A percentile compares a stretch with the other conserved stretches of the same genome.
Conservation (phyloP, 1,284 basidiomycete genomes). For the Ceratobasidium sp. region DNA sequence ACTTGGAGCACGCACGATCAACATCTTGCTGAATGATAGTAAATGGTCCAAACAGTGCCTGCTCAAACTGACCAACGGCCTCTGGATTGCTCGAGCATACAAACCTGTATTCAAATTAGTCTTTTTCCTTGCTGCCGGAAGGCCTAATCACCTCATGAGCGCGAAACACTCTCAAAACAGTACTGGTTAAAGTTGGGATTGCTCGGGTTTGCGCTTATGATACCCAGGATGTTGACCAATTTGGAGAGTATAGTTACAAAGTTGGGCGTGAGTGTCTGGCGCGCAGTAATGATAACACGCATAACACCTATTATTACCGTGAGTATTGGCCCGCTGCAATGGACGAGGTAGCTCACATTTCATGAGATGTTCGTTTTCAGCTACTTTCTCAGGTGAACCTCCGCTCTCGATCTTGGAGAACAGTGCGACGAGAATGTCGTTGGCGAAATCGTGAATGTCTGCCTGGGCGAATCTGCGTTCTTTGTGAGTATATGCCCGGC, state of each 20-base stretch:
- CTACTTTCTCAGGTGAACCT: constrained; percentile 90
- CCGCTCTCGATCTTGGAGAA: constrained; percentile 83
- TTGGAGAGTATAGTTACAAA: constrained; percentile 75
- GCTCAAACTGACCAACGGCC: constrained; percentile 80
- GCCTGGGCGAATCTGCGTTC: constrained; percentile 78
- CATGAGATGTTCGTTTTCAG: constrained; percentile 98
- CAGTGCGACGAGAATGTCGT: constrained; percentile 76
- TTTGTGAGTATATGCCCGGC: background rate
- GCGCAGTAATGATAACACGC: constrained; percentile 90
- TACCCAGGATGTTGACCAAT: constrained; percentile 81
- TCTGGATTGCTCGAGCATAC: constrained; percentile 73
- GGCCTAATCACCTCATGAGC: constrained; percentile 71
- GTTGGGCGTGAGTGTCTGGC: constrained; percentile 74
- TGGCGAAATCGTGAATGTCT: constrained; percentile 86
- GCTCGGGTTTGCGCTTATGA: constrained; percentile 94
- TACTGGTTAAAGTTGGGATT: constrained; percentile 99
- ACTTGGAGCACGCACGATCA: constrained; percentile 66
- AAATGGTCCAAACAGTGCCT: constrained; percentile 85
- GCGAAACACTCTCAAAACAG: constrained; percentile 96
- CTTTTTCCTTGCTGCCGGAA: background rate
- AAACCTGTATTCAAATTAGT: constrained; percentile 61
- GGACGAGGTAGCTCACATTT: constrained; percentile 70
- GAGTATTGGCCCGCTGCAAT: background rate
- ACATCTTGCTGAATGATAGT: constrained; percentile 94
- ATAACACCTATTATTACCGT: constrained; percentile 70